Percentiles rank a stretch among this genome's conserved stretches.
phyloP scores from a whole-genome alignment of 2,329 filamentous ascomycete species.

The Capronia coronata region DNA sequence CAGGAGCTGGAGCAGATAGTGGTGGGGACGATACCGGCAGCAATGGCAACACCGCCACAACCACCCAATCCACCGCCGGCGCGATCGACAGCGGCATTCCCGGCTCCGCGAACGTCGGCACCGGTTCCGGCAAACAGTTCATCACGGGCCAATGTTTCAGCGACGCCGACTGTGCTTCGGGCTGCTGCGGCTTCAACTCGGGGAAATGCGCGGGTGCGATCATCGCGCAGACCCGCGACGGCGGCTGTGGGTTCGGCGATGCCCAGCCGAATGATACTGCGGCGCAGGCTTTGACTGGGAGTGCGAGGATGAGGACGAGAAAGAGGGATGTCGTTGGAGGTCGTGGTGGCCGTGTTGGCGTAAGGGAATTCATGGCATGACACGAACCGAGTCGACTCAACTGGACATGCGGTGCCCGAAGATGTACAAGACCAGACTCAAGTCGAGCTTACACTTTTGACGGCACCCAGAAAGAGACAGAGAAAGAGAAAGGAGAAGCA shows the following conservation, averaged over 20 bases:
- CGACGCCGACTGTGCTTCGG: conserved; percentile 31
- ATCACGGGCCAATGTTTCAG: conserved; percentile 29
- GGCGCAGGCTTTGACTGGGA: conserved; percentile 17
- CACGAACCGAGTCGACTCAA: no score
- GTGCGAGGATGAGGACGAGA: conserved; percentile 3
- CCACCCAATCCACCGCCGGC: not conserved
- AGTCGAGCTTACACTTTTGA: no score
- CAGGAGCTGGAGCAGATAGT: not conserved
- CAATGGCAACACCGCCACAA: not conserved
- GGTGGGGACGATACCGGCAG: not conserved
- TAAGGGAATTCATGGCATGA: conserved; percentile 17
- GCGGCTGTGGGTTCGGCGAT: conserved; percentile 30
- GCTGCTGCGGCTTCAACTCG: conserved; percentile 34
- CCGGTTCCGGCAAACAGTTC: conserved; percentile 28
- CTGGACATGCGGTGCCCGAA: no score
- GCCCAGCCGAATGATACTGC: conserved; percentile 28
- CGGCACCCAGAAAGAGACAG: no score
- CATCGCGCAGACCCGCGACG: conserved; percentile 24
- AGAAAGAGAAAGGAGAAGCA: no score
- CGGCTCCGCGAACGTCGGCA: conserved; percentile 6
- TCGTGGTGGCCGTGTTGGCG: not conserved
- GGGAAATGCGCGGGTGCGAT: conserved; percentile 32
- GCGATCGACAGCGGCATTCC: not conserved
- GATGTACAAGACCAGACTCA: not conserved
- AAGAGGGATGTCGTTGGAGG: no score